These are phyloP conservation scores for Platanthera zijinensis DNA, from an alignment of 106 monocot genomes.

Conservation along the genomic window DNA sequence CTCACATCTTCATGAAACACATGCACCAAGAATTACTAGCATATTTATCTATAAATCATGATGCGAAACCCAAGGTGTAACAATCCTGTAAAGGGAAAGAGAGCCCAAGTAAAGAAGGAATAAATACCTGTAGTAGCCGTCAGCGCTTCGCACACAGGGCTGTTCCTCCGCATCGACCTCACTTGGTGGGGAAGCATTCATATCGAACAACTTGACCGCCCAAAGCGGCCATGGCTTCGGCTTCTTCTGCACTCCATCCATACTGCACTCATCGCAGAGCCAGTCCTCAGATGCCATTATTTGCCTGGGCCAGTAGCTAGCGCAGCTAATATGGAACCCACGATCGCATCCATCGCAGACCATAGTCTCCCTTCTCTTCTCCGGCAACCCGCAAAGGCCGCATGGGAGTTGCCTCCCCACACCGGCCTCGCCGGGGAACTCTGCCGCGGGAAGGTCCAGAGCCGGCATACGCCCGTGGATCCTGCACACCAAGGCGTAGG, in stretches of 20 bases:
- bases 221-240: slow-evolving; percentile 54
- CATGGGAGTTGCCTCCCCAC: slow-evolving; percentile 27
- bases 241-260: slow-evolving; percentile 35
- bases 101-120: neutral
- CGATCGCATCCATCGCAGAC: slow-evolving; percentile 91
- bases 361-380: slow-evolving; percentile 50
- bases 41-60: neutral
- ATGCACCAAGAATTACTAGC: neutral
- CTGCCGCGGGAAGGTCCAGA: slow-evolving; percentile 22
- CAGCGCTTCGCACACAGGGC: neutral
- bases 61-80: neutral
- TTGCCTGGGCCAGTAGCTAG: slow-evolving; percentile 13
- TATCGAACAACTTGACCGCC: slow-evolving; percentile 50
- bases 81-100: neutral
- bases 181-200: slow-evolving; percentile 67
- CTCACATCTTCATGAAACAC: neutral
- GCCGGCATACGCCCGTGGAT: slow-evolving; percentile 16
- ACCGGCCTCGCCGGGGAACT: slow-evolving; percentile 80
- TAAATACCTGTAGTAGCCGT: slow-evolving; percentile 25
- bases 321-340: slow-evolving; percentile 89
- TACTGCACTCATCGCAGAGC: slow-evolving; percentile 60
- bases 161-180: slow-evolving; percentile 32
- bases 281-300: slow-evolving; percentile 41
- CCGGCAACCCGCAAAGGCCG: slow-evolving; percentile 47
- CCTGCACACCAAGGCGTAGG: slow-evolving; percentile 33